Conservation (phyloP, 2,329 filamentous ascomycete species). For the Chrysosporium keratinophilum region DNA sequence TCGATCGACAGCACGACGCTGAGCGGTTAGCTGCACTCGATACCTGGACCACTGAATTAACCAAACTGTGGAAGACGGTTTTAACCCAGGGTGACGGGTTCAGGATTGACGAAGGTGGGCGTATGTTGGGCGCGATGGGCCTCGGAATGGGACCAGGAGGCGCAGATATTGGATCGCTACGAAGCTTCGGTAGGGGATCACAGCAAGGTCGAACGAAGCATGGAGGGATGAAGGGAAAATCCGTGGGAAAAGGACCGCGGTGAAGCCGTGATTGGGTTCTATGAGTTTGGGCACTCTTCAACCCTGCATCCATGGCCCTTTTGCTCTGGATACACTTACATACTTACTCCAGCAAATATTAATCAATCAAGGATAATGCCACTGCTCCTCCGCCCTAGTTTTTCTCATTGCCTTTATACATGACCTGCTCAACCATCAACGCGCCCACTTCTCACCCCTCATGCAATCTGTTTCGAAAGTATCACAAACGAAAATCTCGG, state of each 20-base stretch:
- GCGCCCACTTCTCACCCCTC: no score
- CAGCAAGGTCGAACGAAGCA: not conserved
- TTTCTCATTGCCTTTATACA: no score
- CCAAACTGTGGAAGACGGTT: conserved; percentile 57
- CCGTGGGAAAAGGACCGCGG: not conserved
- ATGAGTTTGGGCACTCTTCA: not conserved
- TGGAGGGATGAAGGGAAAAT: conserved; percentile 1
- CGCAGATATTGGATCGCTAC: not conserved
- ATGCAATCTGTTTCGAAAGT: no score
- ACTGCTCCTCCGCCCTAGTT: no score
- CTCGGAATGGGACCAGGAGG: conserved; percentile 28
- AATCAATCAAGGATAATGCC: no score
- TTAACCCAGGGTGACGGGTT: conserved; percentile 68
- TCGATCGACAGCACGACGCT: conserved; percentile 58
- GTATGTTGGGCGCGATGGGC: conserved; percentile 19
- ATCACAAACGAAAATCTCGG: no score
- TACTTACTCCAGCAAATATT: no score
- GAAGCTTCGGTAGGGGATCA: not conserved
- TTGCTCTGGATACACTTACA: no score
- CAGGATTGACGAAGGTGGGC: conserved; percentile 33
- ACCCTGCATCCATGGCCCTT: not conserved
- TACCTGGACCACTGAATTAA: conserved; percentile 61
- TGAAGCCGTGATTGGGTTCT: not conserved
- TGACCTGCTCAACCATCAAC: no score
- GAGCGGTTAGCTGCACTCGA: conserved; percentile 64